Evolutionary conservation across 352 stramenopile genomes (phyloP), one percentile per base, ranked within the genome.

Genomic region (Paralagenidium karlingii): DNA sequence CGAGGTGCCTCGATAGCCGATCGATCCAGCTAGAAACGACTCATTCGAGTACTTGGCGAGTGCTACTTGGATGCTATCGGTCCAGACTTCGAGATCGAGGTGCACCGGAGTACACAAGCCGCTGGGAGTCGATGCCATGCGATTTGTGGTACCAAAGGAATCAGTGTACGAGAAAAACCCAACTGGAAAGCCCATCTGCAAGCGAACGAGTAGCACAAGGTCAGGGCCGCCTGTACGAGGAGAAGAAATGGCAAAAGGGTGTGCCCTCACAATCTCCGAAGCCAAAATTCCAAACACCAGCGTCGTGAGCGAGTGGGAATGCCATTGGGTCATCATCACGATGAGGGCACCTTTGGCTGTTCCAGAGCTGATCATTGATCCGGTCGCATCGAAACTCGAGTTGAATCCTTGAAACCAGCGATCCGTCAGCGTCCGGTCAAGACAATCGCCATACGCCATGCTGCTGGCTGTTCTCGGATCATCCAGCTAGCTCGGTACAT

Each of bases 261-360:
- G 22, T 36, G 19, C 22, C 3, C 7, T 27, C 52, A 70, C 62
- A 47, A 75, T 21, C 47, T 78, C 64, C 22, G 64, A 50, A 0
- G 54, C 53, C 10, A 82, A 36, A 30, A 82, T 78, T 2, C 65
- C 42, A 13, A 74, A 55, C 8, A 74, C 40, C 25, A 66, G 44
- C 2, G 63, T 51, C 3, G 60, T 53, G 2, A 82, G 19, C 30
- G 16, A 22, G 19, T 70, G 51, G 0, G 65, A 65, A 3, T 40
- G 41, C 60, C 62, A 80, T 3, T 34, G 47, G 15, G 59, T 48
- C 15, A 68, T 30, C 42, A 80, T 63, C 21, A 80, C 20, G 5
- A 75, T 38, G 15, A 82, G 42, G 2, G 63, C 53, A 1, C 60
- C 55, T 33, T 54, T 38, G 28, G 48, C 36, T 9, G 15, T 34